phyloP scores from a whole-genome alignment of 1,284 basidiomycete species.

The Cerrena zonata region DNA sequence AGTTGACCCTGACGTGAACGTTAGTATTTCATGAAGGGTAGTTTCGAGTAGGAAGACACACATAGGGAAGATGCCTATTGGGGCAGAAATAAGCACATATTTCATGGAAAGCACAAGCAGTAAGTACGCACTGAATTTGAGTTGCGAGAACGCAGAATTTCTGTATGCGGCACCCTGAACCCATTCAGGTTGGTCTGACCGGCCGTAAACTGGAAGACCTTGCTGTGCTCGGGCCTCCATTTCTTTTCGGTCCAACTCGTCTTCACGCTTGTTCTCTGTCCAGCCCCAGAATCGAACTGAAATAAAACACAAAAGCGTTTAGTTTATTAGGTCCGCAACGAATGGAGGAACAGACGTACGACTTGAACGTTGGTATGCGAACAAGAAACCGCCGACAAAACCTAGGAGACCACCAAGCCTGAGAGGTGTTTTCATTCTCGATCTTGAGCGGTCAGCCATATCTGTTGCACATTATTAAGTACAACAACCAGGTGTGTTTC shows the following conservation, averaged over 20 bases:
- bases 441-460: conserved; percentile 40
- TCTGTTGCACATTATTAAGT: conserved; percentile 27
- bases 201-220: conserved; percentile 81
- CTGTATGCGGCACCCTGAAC: conserved; percentile 84
- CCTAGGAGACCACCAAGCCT: conserved; percentile 54
- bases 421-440: conserved; percentile 37
- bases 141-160: conserved; percentile 89
- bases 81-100: neutral
- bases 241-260: conserved; percentile 71
- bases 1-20: conserved; percentile 68
- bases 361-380: conserved; percentile 88
- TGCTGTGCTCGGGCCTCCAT: conserved; percentile 63
- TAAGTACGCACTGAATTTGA: conserved; percentile 76
- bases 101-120: conserved; percentile 5
- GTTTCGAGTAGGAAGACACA: conserved; percentile 32
- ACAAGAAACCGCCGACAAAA: conserved; percentile 83
- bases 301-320: neutral
- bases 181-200: conserved; percentile 78
- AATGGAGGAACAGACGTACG: conserved; percentile 45
- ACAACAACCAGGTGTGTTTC: neutral
- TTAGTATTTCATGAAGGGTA: neutral
- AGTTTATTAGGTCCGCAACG: conserved; percentile 8
- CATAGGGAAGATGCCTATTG: conserved; percentile 65
- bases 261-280: conserved; percentile 85
- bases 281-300: conserved; percentile 95